Conservation (phyloP, 2,329 filamentous ascomycete genomes). For the Botrytis cinerea region DNA sequence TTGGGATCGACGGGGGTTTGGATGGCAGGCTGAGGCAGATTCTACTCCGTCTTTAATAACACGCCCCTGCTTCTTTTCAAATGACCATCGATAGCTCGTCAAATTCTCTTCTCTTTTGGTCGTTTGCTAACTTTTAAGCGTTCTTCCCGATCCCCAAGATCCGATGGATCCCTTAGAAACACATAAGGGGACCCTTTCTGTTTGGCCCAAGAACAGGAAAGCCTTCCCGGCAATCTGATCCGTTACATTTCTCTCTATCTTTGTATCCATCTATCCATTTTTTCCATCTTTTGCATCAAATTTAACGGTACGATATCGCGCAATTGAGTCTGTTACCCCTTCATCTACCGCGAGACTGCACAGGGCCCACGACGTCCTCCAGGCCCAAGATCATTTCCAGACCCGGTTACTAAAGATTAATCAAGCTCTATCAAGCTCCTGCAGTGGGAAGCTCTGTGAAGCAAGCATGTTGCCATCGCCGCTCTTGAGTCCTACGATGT, state of each 20-base stretch:
- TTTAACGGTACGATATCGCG: constrained; percentile 14
- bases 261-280: neutral
- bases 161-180: neutral
- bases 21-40: neutral
- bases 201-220: neutral
- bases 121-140: neutral
- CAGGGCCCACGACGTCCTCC: neutral
- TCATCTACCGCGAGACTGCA: constrained; percentile 10
- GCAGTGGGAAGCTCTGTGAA: neutral
- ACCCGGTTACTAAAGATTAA: constrained; percentile 17
- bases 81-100: neutral
- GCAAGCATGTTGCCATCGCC: constrained; percentile 2
- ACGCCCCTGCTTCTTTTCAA: neutral
- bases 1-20: constrained; percentile 3
- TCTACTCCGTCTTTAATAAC: neutral
- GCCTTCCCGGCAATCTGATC: neutral
- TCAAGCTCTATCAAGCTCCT: constrained; percentile 1
- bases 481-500: neutral
- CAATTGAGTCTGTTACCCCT: constrained; percentile 13
- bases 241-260: neutral
- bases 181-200: neutral
- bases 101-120: neutral
- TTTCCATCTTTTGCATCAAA: neutral
- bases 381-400: neutral
- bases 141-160: neutral